These are phyloP conservation scores for Nakazawaea ishiwadae DNA, from an alignment of 805 yeast genomes.

Conservation along the genomic window DNA sequence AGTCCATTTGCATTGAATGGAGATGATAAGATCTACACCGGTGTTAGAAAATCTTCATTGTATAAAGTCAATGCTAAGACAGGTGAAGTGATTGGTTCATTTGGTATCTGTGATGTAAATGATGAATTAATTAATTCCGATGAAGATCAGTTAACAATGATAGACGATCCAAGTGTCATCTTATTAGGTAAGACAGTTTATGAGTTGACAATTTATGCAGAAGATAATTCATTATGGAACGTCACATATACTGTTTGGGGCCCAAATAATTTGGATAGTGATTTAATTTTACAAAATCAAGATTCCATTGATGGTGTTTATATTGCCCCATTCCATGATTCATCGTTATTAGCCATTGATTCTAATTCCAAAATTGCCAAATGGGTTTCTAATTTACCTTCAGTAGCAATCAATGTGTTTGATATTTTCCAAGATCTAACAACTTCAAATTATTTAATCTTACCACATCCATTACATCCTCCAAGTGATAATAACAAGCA, in stretches of 20 bases:
- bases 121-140: slow-evolving; percentile 13
- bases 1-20: slow-evolving; percentile 79
- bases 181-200: slow-evolving; percentile 70
- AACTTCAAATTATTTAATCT: slow-evolving; percentile 37
- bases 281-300: slow-evolving; percentile 41
- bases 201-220: slow-evolving; percentile 73
- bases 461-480: slow-evolving; percentile 65
- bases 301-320: slow-evolving; percentile 68
- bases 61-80: slow-evolving; percentile 67
- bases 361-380: slow-evolving; percentile 61
- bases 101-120: slow-evolving; percentile 45
- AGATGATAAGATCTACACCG: slow-evolving; percentile 85
- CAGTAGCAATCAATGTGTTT: slow-evolving; percentile 71
- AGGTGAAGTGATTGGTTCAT: slow-evolving; percentile 69
- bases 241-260: slow-evolving; percentile 89
- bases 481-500: slow-evolving; percentile 27
- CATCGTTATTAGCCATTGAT: slow-evolving; percentile 72
- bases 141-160: slow-evolving; percentile 14
- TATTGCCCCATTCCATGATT: slow-evolving; percentile 81
- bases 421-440: slow-evolving; percentile 49
- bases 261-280: slow-evolving; percentile 75
- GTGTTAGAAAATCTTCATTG: slow-evolving; percentile 70
- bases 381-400: slow-evolving; percentile 75
- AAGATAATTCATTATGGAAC: slow-evolving; percentile 66
- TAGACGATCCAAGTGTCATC: slow-evolving; percentile 28